phyloP scores from a whole-genome alignment of 2,329 filamentous ascomycete species.

The Penicillium hordei region DNA sequence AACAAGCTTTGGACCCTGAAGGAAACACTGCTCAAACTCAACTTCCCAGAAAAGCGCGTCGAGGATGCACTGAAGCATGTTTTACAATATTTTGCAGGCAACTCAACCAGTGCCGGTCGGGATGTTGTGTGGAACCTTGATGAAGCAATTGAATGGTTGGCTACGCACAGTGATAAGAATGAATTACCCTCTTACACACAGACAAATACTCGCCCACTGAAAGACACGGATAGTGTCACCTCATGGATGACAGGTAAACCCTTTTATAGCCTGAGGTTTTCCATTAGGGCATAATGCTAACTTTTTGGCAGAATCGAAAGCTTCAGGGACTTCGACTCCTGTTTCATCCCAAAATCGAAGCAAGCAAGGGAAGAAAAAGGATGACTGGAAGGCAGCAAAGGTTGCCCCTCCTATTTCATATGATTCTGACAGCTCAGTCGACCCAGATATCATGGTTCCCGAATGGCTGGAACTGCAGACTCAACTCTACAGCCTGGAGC shows the following conservation, averaged over 20 bases:
- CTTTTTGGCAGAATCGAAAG: slow-evolving; percentile 30
- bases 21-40: slow-evolving; percentile 66
- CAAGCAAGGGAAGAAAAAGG: slow-evolving; percentile 29
- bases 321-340: slow-evolving; percentile 30
- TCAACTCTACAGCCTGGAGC: slow-evolving; percentile 63
- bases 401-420: slow-evolving; percentile 29
- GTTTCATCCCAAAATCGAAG: slow-evolving; percentile 23
- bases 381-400: slow-evolving; percentile 27
- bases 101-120: slow-evolving; percentile 53
- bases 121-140: slow-evolving; percentile 81
- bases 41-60: slow-evolving; percentile 65
- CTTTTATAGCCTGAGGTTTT: slow-evolving; percentile 10
- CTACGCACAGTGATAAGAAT: slow-evolving; percentile 67
- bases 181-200: slow-evolving; percentile 72
- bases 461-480: slow-evolving; percentile 74
- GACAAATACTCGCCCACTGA: slow-evolving; percentile 28
- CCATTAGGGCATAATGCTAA: slow-evolving; percentile 27
- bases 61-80: slow-evolving; percentile 65
- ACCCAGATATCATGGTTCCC: slow-evolving; percentile 72
- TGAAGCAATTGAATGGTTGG: slow-evolving; percentile 86
- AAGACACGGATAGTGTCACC: slow-evolving; percentile 32
- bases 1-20: slow-evolving; percentile 82
- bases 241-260: slow-evolving; percentile 41
- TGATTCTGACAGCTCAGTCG: slow-evolving; percentile 64
- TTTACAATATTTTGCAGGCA: slow-evolving; percentile 65